These are phyloP conservation scores for Neurospora sp. DNA, from an alignment of 495 filamentous ascomycete species.

Conservation along the genomic window DNA sequence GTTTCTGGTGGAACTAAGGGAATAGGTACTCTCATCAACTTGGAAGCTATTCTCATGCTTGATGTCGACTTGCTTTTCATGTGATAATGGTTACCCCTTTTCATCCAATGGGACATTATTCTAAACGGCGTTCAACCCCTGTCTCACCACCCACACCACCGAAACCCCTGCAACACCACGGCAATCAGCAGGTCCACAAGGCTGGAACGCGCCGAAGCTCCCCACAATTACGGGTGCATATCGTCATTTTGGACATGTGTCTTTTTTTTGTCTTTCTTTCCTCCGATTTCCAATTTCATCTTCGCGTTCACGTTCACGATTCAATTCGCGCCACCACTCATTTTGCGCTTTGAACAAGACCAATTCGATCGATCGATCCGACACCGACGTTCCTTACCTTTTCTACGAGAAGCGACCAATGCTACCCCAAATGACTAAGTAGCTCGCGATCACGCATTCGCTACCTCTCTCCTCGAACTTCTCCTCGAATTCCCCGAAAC, in stretches of 20 bases:
- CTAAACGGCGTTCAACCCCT: neutral
- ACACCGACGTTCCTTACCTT: neutral
- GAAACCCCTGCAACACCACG: neutral
- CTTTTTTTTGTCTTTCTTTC: neutral
- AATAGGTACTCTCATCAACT: neutral
- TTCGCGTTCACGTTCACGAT: neutral
- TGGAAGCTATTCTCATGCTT: neutral
- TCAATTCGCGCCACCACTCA: neutral
- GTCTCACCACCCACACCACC: neutral
- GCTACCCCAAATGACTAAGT: neutral
- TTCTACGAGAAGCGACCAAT: neutral
- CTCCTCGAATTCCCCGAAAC: neutral
- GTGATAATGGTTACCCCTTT: neutral
- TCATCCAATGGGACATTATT: neutral
- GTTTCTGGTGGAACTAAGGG: constrained; percentile 87
- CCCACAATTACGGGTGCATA: neutral
- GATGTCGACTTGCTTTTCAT: neutral
- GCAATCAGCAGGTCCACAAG: neutral
- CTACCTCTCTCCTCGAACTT: constrained; percentile 1
- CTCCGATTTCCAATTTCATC: neutral
- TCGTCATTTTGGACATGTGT: constrained; percentile 14
- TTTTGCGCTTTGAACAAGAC: neutral
- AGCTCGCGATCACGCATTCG: constrained; percentile 4
- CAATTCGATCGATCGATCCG: neutral
- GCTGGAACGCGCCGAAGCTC: neutral